phyloP scores from a whole-genome alignment of 352 stramenopile genomes.

The Pythium diclinum region DNA sequence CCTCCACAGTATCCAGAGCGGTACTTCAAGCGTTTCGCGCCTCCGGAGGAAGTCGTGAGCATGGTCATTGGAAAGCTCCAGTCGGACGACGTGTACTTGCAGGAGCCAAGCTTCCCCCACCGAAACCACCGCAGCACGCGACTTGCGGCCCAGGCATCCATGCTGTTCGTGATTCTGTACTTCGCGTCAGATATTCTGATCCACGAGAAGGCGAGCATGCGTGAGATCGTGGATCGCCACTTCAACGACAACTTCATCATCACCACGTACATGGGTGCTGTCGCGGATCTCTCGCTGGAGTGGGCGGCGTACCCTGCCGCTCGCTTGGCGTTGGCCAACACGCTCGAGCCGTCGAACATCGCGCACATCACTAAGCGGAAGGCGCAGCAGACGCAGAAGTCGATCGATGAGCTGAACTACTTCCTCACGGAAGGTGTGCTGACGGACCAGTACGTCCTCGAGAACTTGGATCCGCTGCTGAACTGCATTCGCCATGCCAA shows the following conservation, averaged over 20 bases:
- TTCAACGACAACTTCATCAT: slow-evolving; percentile 97
- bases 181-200: slow-evolving; percentile 92
- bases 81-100: slow-evolving; percentile 93
- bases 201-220: slow-evolving; percentile 90
- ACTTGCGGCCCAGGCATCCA: slow-evolving; percentile 89
- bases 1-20: slow-evolving; percentile 85
- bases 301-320: slow-evolving; percentile 91
- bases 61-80: slow-evolving; percentile 93
- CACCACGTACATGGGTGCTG: slow-evolving; percentile 93
- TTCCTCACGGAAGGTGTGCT: slow-evolving; percentile 91
- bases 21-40: slow-evolving; percentile 87
- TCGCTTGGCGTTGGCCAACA: slow-evolving; percentile 87
- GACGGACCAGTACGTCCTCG: slow-evolving; percentile 92
- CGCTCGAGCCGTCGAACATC: slow-evolving; percentile 84
- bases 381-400: slow-evolving; percentile 77
- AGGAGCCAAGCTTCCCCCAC: slow-evolving; percentile 90
- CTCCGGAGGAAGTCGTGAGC: slow-evolving; percentile 84
- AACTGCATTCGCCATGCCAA: slow-evolving; percentile 92
- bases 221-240: slow-evolving; percentile 94
- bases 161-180: slow-evolving; percentile 95
- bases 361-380: slow-evolving; percentile 89
- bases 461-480: slow-evolving; percentile 89
- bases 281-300: slow-evolving; percentile 91
- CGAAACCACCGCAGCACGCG: slow-evolving; percentile 91
- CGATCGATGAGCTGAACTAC: slow-evolving; percentile 87